Conservation (phyloP, 208 protist genomes). For the Trypanosomatidae sp. region DNA sequence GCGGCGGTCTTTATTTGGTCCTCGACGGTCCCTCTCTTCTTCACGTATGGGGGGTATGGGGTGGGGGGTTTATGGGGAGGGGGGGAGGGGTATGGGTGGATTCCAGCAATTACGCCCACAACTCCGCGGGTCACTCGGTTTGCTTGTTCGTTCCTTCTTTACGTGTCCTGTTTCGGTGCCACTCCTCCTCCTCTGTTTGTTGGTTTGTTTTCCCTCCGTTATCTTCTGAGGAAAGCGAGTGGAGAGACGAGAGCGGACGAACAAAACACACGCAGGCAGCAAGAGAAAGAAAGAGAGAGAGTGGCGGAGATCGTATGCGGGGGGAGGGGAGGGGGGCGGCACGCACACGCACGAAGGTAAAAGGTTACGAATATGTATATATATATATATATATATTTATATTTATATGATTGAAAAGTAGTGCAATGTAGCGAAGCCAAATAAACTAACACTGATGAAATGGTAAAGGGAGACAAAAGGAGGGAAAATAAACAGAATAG, state of each 20-base stretch:
- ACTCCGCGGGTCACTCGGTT: not conserved
- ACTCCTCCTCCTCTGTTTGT: not conserved
- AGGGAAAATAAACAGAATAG: not conserved
- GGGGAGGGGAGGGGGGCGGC: not conserved
- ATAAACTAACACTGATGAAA: no score
- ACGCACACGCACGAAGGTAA: not conserved
- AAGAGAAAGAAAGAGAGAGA: not conserved
- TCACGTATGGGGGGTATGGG: no score
- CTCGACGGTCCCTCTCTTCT: not conserved
- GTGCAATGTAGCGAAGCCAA: not conserved
- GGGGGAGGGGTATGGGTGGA: no score
- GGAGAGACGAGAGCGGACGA: not conserved
- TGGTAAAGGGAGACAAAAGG: not conserved
- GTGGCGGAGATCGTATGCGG: not conserved
- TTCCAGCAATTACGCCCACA: no score
- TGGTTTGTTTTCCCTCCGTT: not conserved
- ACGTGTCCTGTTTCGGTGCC: not conserved
- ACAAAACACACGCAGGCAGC: not conserved
- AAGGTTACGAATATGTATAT: not conserved
- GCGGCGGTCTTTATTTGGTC: slow-evolving; percentile 1
- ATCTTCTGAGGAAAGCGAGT: not conserved
- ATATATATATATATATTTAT: not conserved
- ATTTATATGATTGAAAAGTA: not conserved
- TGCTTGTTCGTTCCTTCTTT: not conserved
- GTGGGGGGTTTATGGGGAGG: no score